Base-by-base conservation (phyloP, 2,329 filamentous ascomycete genomes). In the Paraphaeosphaeria minitans region DNA sequence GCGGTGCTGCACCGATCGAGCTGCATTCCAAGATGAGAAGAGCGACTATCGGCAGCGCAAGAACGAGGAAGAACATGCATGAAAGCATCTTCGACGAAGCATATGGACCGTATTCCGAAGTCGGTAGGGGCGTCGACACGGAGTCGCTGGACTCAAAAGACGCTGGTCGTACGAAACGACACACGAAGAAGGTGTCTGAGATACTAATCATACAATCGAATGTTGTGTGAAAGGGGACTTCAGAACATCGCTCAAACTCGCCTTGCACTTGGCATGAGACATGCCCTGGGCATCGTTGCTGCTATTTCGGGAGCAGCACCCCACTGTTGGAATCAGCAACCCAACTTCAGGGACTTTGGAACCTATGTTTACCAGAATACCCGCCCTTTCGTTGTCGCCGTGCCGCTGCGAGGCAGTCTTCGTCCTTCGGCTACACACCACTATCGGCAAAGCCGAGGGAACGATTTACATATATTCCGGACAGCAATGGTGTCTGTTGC, bases 11-110 rank as follows among this genome's bases (percentile, higher is more conserved):
- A 39, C 54, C 31, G 22, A 61, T 65, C 12, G 62, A 65, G 5
- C 35, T 65, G 41, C 49, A 62, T 14, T 59, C 60, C 0, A 67
- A 57, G 19, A 58, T 57, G 57, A 67, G 55, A 29, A 43, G 55
- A 8, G 42, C 53, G 14, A 63, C 58, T 6, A 57, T 60, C 13
- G 61, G 56, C 1, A 63, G 52, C 22, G 45, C 55, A n/a, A 58
- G 51, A 22, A 54, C 57, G 24, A 43, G 50, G 24, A 19, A 3
- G 16, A 53, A 53, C 13, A 47, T 42, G 53, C 31, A 59, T 46
- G 60, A 60, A 16, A 58, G 53, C 10, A 47, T 59, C 10, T 58
- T 61, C 12, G 61, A 63, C 1, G 47, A 27, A 27, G 49, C 27
- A 22, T 42, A 53, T 39, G 55, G 55, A 16, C 33, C 33, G 10